A percentile compares a stretch with the other conserved stretches of the same genome.
phyloP scores from a whole-genome alignment of 169 alveolate species.

The Cryptosporidium viatorum region DNA sequence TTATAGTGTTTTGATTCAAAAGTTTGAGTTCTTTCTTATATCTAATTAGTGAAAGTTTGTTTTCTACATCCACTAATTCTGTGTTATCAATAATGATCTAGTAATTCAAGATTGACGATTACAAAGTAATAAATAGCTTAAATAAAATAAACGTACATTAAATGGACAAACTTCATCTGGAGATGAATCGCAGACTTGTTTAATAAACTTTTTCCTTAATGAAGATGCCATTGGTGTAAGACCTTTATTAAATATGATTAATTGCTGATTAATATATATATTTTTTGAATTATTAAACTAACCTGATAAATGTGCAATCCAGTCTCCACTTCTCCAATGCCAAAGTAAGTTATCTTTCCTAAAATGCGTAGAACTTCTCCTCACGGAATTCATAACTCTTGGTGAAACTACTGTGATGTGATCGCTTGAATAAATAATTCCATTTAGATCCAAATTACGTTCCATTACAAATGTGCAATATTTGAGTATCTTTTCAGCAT shows the following conservation, averaged over 20 bases:
- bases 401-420: constrained; percentile 50
- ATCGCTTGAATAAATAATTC: constrained; percentile 31
- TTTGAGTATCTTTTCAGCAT: constrained; percentile 12
- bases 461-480: constrained; percentile 45
- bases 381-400: constrained; percentile 72
- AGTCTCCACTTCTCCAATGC: constrained; percentile 76
- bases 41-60: constrained; percentile 51
- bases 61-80: constrained; percentile 32
- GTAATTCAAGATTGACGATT: not conserved
- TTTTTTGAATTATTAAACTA: not conserved
- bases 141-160: constrained; percentile 18
- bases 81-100: constrained; percentile 31
- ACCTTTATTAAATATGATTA: constrained; percentile 10
- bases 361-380: constrained; percentile 68
- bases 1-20: not conserved
- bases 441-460: constrained; percentile 36
- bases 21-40: constrained; percentile 48
- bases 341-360: constrained; percentile 65
- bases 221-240: constrained; percentile 75
- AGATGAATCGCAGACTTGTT: constrained; percentile 68
- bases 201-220: constrained; percentile 55
- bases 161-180: constrained; percentile 75
- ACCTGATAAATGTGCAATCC: constrained; percentile 77
- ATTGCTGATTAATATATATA: too few relatives aligned
- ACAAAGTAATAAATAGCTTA: not conserved